Conservation (phyloP, 176 grass and related monocot genomes). For the Oryza officinalis region DNA sequence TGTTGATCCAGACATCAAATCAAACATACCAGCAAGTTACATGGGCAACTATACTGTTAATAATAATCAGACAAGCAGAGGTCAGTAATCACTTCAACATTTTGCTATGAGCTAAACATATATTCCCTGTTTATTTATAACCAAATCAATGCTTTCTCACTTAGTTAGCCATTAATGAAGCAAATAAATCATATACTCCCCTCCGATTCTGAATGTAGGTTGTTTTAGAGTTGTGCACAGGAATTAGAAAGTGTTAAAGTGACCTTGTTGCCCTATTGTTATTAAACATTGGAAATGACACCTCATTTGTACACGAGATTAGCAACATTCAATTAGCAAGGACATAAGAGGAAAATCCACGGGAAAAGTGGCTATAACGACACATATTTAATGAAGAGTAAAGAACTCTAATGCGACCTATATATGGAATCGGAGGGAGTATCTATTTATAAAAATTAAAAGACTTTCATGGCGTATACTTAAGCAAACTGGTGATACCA, state of each 20-base stretch:
- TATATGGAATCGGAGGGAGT: background rate
- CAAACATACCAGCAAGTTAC: constrained; percentile 50
- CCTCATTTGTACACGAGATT: background rate
- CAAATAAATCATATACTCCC: background rate
- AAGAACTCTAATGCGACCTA: background rate
- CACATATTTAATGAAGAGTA: background rate
- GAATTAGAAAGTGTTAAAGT: background rate
- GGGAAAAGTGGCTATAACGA: background rate
- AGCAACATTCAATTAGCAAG: background rate
- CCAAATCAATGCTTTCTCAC: constrained; percentile 5
- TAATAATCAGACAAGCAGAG: constrained; percentile 72
- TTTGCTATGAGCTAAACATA: constrained; percentile 22
- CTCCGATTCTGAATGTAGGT: background rate
- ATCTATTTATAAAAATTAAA: background rate
- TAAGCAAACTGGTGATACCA: constrained; percentile 14
- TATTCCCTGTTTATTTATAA: background rate
- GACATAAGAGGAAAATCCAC: background rate
- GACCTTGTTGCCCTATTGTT: background rate
- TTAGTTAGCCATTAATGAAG: constrained; percentile 6
- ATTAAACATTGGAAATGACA: background rate
- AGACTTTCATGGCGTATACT: background rate
- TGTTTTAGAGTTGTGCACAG: background rate
- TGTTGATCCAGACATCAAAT: constrained; percentile 53
- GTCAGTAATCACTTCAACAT: constrained; percentile 52
- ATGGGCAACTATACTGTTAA: constrained; percentile 65